Conservation (phyloP, 202 grass and related monocot species). For the Carex sylvatica region DNA sequence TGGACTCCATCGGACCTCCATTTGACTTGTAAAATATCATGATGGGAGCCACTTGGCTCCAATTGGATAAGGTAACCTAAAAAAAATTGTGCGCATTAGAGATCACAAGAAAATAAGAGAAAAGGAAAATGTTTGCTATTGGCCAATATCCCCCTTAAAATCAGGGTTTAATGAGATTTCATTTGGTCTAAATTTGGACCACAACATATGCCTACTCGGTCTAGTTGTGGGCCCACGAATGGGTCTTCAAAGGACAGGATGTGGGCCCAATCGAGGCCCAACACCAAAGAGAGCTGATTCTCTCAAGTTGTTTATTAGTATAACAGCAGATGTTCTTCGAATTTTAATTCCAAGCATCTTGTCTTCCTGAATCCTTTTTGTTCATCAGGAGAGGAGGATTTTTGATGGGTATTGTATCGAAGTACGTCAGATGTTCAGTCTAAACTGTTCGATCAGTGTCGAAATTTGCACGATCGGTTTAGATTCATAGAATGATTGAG, state of each 20-base stretch:
- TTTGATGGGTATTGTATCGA: no score
- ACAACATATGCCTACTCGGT: neutral
- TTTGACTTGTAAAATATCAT: neutral
- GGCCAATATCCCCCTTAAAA: neutral
- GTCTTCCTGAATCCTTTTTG: neutral
- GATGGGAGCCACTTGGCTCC: neutral
- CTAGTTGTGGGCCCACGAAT: neutral
- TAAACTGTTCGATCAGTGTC: no score
- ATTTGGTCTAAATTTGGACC: neutral
- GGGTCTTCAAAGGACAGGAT: neutral
- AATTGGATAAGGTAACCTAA: neutral
- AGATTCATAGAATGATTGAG: no score
- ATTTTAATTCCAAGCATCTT: neutral
- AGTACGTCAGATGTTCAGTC: no score
- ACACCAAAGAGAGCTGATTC: neutral
- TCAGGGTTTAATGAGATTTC: neutral
- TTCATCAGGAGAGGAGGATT: neutral
- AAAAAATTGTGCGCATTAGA: neutral
- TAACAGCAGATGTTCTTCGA: neutral
- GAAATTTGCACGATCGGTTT: no score
- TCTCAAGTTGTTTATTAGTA: neutral
- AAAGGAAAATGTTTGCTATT: neutral
- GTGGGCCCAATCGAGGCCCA: conserved; percentile 1
- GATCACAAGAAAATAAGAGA: neutral
- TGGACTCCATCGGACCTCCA: neutral